Evolutionary conservation across 2,329 filamentous ascomycete species (phyloP).

Genomic region (Emmonsiellopsis sp.): DNA sequence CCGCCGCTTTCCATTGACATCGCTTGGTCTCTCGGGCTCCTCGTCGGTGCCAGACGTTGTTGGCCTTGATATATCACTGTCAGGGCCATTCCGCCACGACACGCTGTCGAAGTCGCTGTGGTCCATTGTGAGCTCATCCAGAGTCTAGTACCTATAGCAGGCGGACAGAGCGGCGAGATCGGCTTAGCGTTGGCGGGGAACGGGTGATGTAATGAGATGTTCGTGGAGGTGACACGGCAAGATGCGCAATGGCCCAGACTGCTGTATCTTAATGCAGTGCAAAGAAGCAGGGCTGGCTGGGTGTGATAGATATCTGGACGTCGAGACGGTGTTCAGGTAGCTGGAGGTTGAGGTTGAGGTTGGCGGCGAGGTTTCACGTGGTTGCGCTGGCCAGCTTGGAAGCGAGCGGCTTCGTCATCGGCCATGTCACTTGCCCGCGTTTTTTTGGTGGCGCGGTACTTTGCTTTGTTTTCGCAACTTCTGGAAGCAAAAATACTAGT

Average conservation of each 20-base stretch:
- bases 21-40: slow-evolving; percentile 18
- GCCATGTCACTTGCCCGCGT: background rate
- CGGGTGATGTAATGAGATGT: background rate
- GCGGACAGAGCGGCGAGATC: background rate
- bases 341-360: background rate
- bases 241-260: too few relatives aligned
- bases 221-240: background rate
- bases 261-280: too few relatives aligned
- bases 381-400: background rate
- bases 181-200: background rate
- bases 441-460: background rate
- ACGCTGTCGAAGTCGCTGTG: slow-evolving; percentile 72
- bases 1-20: slow-evolving; percentile 41
- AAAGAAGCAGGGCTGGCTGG: too few relatives aligned
- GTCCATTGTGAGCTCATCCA: slow-evolving; percentile 27
- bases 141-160: too few relatives aligned
- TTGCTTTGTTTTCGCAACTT: background rate
- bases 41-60: slow-evolving; percentile 35
- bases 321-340: background rate
- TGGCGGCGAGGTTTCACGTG: background rate
- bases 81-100: slow-evolving; percentile 61
- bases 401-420: background rate
- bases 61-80: slow-evolving; percentile 37
- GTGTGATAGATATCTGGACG: background rate
- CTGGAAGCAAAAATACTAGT: too few relatives aligned